These are phyloP conservation scores for Xylariaceae sp. DNA, from an alignment of 2,329 filamentous ascomycete species.

Conservation along the genomic window DNA sequence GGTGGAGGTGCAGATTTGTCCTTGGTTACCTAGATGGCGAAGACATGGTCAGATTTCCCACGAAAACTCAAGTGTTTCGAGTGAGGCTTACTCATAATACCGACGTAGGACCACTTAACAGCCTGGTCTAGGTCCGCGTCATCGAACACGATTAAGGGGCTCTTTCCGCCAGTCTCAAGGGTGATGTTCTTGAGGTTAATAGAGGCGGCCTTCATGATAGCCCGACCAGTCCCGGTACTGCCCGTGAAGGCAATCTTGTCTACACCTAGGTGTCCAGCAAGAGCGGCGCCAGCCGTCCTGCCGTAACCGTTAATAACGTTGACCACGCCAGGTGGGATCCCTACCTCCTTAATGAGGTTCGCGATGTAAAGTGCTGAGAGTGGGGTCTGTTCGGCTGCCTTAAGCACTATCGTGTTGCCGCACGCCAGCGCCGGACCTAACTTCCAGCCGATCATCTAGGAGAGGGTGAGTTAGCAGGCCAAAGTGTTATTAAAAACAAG, in stretches of 20 bases:
- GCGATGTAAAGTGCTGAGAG: constrained; percentile 69
- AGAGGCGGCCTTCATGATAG: constrained; percentile 77
- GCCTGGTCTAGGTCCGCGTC: constrained; percentile 78
- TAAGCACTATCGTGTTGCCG: constrained; percentile 73
- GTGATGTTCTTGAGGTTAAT: constrained; percentile 85
- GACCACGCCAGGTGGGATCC: constrained; percentile 76
- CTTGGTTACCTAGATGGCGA: constrained; percentile 54
- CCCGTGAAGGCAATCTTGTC: constrained; percentile 86
- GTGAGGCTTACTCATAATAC: constrained; percentile 54
- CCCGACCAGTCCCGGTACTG: constrained; percentile 71
- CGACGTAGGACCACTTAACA: constrained; percentile 76
- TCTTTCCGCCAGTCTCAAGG: constrained; percentile 79
- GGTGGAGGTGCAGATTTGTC: constrained; percentile 72
- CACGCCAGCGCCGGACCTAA: constrained; percentile 72
- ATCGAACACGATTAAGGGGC: constrained; percentile 78
- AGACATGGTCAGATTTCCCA: too few relatives aligned
- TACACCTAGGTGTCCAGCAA: constrained; percentile 75
- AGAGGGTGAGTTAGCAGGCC: too few relatives aligned
- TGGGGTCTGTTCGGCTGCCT: constrained; percentile 77
- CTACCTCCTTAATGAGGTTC: constrained; percentile 71
- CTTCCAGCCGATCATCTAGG: constrained; percentile 77
- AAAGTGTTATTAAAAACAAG: too few relatives aligned
- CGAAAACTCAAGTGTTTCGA: background rate
- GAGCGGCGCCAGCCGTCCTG: constrained; percentile 75
- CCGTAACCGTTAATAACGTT: constrained; percentile 81